phyloP scores from a whole-genome alignment of 139 green algal species.

The Haematococcus sp. region DNA sequence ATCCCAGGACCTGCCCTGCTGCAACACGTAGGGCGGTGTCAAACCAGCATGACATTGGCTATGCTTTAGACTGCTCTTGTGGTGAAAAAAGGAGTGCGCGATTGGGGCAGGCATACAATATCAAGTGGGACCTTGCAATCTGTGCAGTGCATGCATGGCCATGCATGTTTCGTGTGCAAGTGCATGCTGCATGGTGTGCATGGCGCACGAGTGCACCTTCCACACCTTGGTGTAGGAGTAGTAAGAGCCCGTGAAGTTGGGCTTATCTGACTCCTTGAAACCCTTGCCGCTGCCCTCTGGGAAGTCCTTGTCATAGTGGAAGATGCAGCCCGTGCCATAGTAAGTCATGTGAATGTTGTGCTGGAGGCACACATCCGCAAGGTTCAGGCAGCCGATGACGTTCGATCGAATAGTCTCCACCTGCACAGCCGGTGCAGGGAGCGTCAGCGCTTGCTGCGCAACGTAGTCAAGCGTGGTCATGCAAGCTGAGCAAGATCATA shows the following conservation, averaged over 20 bases:
- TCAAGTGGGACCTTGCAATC: too few species aligned
- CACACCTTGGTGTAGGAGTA: constrained; percentile 93
- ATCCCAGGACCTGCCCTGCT: too few species aligned
- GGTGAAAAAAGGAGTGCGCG: too few species aligned
- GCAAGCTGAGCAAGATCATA: constrained; percentile 13
- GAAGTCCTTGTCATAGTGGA: constrained; percentile 94
- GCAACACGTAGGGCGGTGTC: too few species aligned
- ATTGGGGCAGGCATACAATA: too few species aligned
- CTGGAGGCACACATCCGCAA: constrained; percentile 76
- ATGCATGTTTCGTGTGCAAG: too few species aligned
- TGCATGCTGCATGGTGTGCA: too few species aligned
- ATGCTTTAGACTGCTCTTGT: too few species aligned
- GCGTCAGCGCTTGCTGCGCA: neutral
- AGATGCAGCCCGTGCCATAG: constrained; percentile 98
- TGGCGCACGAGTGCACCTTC: neutral
- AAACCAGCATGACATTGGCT: too few species aligned
- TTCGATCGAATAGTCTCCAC: constrained; percentile 93
- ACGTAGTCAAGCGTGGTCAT: neutral
- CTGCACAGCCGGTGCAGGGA: constrained; percentile 36
- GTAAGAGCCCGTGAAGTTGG: constrained; percentile 97
- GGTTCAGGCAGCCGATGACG: constrained; percentile 90
- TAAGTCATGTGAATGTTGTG: constrained; percentile 90
- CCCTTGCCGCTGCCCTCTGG: constrained; percentile 73
- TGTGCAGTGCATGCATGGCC: too few species aligned
- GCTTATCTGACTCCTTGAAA: constrained; percentile 91